Percentiles rank a stretch among this genome's conserved stretches.
Conservation (phyloP, 2,329 filamentous ascomycete species). For the Botryotinia calthae region DNA sequence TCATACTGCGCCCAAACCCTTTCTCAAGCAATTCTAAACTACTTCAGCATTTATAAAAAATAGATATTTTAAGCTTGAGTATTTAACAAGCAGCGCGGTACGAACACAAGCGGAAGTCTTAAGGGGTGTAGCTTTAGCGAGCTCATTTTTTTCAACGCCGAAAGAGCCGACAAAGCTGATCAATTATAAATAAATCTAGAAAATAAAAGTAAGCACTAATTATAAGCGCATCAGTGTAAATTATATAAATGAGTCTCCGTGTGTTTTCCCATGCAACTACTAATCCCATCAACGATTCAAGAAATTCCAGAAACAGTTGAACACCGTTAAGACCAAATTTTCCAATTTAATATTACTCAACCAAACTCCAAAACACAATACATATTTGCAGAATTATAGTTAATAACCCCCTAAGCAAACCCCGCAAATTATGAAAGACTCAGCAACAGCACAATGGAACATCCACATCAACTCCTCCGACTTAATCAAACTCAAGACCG, state of each 20-base stretch:
- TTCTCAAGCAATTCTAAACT: no score
- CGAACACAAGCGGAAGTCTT: background rate
- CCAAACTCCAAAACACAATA: background rate
- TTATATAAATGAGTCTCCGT: background rate
- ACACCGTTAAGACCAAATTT: background rate
- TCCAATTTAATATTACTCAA: background rate
- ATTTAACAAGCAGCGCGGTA: no score
- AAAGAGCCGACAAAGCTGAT: background rate
- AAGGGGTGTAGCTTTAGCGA: background rate
- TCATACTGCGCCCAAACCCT: no score
- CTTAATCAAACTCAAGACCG: background rate
- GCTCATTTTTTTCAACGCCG: background rate
- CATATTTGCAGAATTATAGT: fast-evolving
- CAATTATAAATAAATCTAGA: background rate
- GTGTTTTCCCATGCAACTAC: fast-evolving
- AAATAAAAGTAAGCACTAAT: background rate
- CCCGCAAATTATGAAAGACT: background rate
- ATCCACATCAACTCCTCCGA: background rate
- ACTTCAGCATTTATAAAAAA: no score
- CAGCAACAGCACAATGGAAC: background rate
- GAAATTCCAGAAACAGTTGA: background rate
- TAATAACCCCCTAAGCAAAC: background rate
- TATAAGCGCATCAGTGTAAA: background rate
- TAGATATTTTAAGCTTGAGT: no score
- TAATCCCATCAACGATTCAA: background rate